Evolutionary conservation across 345 rosid species (phyloP).

Genomic region (Populus simonii): DNA sequence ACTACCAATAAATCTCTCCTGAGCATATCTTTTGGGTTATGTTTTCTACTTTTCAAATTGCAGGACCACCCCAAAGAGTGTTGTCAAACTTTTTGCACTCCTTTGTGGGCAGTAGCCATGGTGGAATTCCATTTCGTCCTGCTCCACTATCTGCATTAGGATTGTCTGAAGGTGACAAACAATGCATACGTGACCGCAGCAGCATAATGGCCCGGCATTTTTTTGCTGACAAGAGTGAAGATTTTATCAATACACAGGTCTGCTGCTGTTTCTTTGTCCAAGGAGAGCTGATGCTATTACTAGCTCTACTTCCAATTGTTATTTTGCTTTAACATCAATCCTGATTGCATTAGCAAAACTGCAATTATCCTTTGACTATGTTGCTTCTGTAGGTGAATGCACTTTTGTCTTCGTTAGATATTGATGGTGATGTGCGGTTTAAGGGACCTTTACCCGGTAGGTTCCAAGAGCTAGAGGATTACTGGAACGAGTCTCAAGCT

Average conservation of each 20-base stretch:
- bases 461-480: constrained; percentile 76
- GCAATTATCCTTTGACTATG: neutral
- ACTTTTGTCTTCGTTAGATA: constrained; percentile 81
- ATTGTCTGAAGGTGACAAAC: constrained; percentile 86
- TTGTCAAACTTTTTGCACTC: constrained; percentile 83
- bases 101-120: constrained; percentile 86
- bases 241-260: constrained; percentile 91
- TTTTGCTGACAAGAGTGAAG: constrained; percentile 86
- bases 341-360: neutral
- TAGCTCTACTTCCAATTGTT: neutral
- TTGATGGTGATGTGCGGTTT: constrained; percentile 63
- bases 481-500: constrained; percentile 98
- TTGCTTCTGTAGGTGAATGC: constrained; percentile 71
- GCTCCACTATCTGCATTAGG: constrained; percentile 78
- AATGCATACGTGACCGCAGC: constrained; percentile 98
- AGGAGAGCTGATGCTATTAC: constrained; percentile 5
- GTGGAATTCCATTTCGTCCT: constrained; percentile 82
- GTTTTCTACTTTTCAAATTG: constrained; percentile 17
- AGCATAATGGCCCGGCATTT: constrained; percentile 96
- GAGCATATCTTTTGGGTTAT: neutral
- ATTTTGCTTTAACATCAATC: neutral
- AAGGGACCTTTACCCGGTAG: constrained; percentile 77
- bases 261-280: constrained; percentile 6
- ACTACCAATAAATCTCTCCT: neutral
- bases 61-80: constrained; percentile 96